These are phyloP conservation scores for Carpinus viminea DNA, from an alignment of 306 rosid species.

Conservation along the genomic window DNA sequence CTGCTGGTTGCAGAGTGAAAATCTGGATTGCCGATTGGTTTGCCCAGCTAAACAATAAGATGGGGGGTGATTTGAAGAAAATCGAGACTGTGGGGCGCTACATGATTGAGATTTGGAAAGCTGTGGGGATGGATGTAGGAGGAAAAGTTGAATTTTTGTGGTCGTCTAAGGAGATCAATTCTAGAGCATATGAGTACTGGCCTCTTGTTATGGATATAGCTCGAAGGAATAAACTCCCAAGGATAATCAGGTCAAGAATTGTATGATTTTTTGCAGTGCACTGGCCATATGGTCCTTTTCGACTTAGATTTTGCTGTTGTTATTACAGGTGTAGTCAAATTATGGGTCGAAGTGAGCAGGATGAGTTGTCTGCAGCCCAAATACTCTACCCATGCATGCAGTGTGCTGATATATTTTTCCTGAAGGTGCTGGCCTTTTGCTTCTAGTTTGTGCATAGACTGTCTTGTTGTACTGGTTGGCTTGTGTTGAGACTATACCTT, in stretches of 20 bases:
- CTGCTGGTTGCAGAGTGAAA: slow-evolving; percentile 76
- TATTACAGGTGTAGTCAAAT: slow-evolving; percentile 78
- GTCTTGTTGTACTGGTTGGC: not conserved
- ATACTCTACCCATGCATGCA: slow-evolving; percentile 95
- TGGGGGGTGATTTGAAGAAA: slow-evolving; percentile 87
- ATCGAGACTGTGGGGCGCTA: slow-evolving; percentile 67
- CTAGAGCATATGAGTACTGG: slow-evolving; percentile 75
- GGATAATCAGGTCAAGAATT: slow-evolving; percentile 58
- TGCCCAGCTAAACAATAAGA: slow-evolving; percentile 81
- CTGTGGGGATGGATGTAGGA: slow-evolving; percentile 75
- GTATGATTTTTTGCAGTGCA: not conserved
- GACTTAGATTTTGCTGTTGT: not conserved
- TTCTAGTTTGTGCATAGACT: not conserved
- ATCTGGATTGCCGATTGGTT: slow-evolving; percentile 96
- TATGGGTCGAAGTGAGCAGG: slow-evolving; percentile 79
- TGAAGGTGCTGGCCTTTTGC: slow-evolving; percentile 49
- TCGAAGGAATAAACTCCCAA: slow-evolving; percentile 63
- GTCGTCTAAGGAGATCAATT: slow-evolving; percentile 78
- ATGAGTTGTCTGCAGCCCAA: slow-evolving; percentile 81
- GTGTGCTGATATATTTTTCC: slow-evolving; percentile 91
- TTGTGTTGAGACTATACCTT: not conserved
- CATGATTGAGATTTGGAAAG: slow-evolving; percentile 84
- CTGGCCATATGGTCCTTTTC: not conserved
- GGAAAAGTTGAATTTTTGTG: slow-evolving; percentile 93
- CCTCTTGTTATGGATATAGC: slow-evolving; percentile 91